Percentiles rank a stretch among this genome's conserved stretches.
phyloP scores from a whole-genome alignment of 164 flowering plant genomes.

The Piper longum region DNA sequence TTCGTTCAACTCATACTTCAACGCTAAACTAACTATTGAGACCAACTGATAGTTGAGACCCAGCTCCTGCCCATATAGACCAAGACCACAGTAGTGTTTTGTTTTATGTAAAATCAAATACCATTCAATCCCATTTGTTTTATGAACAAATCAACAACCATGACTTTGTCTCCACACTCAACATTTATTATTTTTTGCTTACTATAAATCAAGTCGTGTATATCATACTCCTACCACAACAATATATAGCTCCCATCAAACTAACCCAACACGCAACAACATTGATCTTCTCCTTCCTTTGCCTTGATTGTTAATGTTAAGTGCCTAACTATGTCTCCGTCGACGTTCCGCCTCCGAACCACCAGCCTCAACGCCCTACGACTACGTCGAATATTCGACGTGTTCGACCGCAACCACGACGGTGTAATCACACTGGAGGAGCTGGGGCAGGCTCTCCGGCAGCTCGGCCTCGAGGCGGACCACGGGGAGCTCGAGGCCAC shows the following conservation, averaged over 20 bases:
- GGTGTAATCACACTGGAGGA: constrained; percentile 48
- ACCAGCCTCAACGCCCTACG: constrained; percentile 68
- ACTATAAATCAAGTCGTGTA: neutral
- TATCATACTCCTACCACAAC: too few species aligned
- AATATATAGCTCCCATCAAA: too few species aligned
- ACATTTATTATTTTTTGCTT: neutral
- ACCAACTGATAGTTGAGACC: too few species aligned
- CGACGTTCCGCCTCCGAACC: constrained; percentile 54
- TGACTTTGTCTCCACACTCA: neutral
- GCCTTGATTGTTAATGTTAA: too few species aligned
- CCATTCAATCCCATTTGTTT: too few species aligned
- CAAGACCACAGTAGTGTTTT: too few species aligned
- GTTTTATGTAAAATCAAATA: too few species aligned
- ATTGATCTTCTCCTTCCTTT: neutral
- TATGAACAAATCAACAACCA: neutral
- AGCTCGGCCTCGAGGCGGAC: constrained; percentile 53
- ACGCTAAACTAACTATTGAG: too few species aligned
- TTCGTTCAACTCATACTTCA: too few species aligned
- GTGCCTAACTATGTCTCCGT: neutral
- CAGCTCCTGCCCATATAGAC: too few species aligned
- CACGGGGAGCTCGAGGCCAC: constrained; percentile 31
- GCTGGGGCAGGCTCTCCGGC: constrained; percentile 41
- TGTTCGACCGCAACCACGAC: constrained; percentile 64
- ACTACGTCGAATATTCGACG: constrained; percentile 74
- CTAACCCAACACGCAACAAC: neutral